These are phyloP conservation scores for Backusella macrospora DNA, from an alignment of 192 early-diverging fungal species.

Conservation along the genomic window DNA sequence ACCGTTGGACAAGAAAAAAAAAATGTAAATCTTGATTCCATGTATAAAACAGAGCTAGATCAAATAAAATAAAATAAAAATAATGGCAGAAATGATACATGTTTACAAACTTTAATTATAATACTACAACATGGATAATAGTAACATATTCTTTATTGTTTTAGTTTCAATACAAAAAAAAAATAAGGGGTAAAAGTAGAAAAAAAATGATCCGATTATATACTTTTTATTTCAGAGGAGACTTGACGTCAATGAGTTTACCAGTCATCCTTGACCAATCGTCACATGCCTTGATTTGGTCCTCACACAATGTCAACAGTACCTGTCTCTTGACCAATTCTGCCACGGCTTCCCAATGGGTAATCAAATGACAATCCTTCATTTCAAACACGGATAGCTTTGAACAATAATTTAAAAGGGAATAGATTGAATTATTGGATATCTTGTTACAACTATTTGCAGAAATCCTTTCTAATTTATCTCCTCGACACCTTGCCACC, in stretches of 20 bases:
- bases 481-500: constrained; percentile 32
- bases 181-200: neutral
- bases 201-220: neutral
- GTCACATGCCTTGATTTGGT: constrained; percentile 41
- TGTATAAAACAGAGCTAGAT: no score
- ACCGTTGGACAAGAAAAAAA: no score
- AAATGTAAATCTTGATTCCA: no score
- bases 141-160: no score
- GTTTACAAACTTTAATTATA: no score
- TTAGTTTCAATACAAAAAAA: no score
- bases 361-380: constrained; percentile 51
- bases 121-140: no score
- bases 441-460: constrained; percentile 47
- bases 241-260: constrained; percentile 41
- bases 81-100: no score
- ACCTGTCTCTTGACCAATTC: constrained; percentile 50
- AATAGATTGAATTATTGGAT: constrained; percentile 44
- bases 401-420: constrained; percentile 45
- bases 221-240: constrained; percentile 39
- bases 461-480: constrained; percentile 48
- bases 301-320: constrained; percentile 47
- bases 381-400: constrained; percentile 53
- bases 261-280: constrained; percentile 46
- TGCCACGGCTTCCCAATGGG: constrained; percentile 49
- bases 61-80: no score